Base-by-base conservation (phyloP, 208 protist genomes). In the Leishmania martiniquensis region DNA sequence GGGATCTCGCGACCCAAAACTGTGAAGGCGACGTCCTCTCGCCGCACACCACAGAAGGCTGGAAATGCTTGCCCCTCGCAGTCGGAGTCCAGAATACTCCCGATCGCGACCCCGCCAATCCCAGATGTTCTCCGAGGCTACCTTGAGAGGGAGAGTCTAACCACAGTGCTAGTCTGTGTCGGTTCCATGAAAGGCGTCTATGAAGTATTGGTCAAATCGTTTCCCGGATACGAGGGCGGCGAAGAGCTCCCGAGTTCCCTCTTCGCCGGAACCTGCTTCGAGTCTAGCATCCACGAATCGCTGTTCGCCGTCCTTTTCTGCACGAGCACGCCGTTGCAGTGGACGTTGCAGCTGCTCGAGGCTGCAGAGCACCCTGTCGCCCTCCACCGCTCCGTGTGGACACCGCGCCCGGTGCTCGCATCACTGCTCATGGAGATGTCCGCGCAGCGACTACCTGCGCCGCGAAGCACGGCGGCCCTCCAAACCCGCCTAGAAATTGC, bases 241-340 rank as follows among this genome's bases (percentile, higher is more conserved):
- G 69, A 76, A 45, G 45, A 75, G 7, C 59, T 69, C 47, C 75
- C 72, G 44, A 17, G 44, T 12, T 80, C 84, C 55, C 49, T 78
- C 52, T 79, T 94, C 74, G 52, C 75, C 34, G 69, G 69, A 32
- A 71, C 75, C 34, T 70, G 57, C 55, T 83, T 62, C 39, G 65
- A 79, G 29, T 73, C 68, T 13, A 54, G 62, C 37, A 74, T 22
- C 10, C 63, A 51, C 67, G 62, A 85, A 71, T 37, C 82, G 2
- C 77, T 91, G 62, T 80, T 86, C 63, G 83, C 76, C n/a, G 72
- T 90, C 47, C 70, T 87, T 49, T 20, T 95, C 37, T 92, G 82
- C 75, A 85, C 86, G 32, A 78, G 77, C 65, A 91, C 91, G 9
- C 91, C 89, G 13, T 62, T 95, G 75, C 89, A 93, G 75, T 80